These are phyloP conservation scores for Nephromyces sp. DNA, from an alignment of 169 alveolate species.

Conservation along the genomic window DNA sequence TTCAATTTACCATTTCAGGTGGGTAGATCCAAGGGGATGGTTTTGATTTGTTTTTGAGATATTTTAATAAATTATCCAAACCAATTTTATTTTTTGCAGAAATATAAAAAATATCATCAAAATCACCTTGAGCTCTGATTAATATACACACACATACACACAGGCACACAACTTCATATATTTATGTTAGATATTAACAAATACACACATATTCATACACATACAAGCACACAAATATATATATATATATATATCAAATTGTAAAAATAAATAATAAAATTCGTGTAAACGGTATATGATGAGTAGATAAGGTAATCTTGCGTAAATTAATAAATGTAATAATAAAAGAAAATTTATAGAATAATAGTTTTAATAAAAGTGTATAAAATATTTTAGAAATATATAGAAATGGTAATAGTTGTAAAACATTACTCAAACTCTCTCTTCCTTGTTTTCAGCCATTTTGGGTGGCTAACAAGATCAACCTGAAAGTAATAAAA, in stretches of 20 bases:
- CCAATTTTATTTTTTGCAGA: constrained; percentile 67
- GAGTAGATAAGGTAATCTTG: too few species aligned
- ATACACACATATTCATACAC: not conserved
- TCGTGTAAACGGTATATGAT: too few species aligned
- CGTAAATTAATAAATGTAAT: too few species aligned
- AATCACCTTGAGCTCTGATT: constrained; percentile 60
- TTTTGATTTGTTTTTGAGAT: constrained; percentile 41
- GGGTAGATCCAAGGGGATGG: constrained; percentile 68
- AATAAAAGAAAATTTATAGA: too few species aligned
- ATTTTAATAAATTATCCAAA: constrained; percentile 41
- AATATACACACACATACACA: constrained; percentile 31
- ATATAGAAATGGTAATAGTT: not conserved
- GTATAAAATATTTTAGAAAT: too few species aligned
- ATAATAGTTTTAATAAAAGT: too few species aligned
- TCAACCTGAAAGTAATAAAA: constrained; percentile 21
- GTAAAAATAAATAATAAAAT: too few species aligned
- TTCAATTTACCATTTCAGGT: constrained; percentile 37
- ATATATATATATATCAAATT: too few species aligned
- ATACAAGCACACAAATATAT: not conserved
- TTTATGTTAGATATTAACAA: not conserved
- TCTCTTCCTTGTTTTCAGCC: constrained; percentile 28
- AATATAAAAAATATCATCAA: constrained; percentile 52
- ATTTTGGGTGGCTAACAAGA: constrained; percentile 36
- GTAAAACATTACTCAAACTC: constrained; percentile 24
- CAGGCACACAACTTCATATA: not conserved